Evolutionary conservation across 78 protist genomes (phyloP).

Genomic region (slime mould (Dictyostelium discoideum)): dicty_2.7 NC_007089.4:5623501-5624000

Average conservation of each 20-base stretch:
- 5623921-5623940: conserved; percentile 51
- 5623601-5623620: conserved; percentile 65
- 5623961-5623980: conserved; percentile 69
- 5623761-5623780: conserved; percentile 15
- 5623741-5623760: neutral
- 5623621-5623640: neutral
- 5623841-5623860: conserved; percentile 90
- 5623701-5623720: conserved; percentile 65
- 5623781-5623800: conserved; percentile 4
- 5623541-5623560: conserved; percentile 58
- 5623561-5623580: conserved; percentile 85
- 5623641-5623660: conserved; percentile 35
- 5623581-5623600: conserved; percentile 89
- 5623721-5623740: conserved; percentile 66
- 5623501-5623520: conserved; percentile 89
- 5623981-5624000: conserved; percentile 83
- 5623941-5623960: neutral
- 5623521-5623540: conserved; percentile 32
- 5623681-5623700: conserved; percentile 81
- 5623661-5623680: conserved; percentile 83
- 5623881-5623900: conserved; percentile 40
- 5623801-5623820: conserved; percentile 83
- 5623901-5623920: conserved; percentile 29
- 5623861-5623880: conserved; percentile 76
- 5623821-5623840: conserved; percentile 90